Evolutionary conservation across 2,329 filamentous ascomycete species (phyloP).

Genomic region (Tolypocladium sp.): DNA sequence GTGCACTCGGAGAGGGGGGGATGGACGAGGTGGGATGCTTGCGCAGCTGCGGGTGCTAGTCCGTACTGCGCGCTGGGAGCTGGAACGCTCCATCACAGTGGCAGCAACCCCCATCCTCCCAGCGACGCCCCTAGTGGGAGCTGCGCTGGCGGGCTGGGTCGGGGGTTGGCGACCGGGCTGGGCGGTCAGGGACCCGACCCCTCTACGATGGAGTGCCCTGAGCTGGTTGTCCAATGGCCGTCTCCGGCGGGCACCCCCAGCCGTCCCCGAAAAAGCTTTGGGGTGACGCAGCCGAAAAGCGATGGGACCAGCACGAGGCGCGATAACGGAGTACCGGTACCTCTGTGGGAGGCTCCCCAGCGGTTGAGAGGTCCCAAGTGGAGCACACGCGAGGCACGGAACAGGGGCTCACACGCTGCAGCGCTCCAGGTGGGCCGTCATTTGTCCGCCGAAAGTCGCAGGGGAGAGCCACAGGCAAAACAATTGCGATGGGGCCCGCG

Average conservation of each 20-base stretch:
- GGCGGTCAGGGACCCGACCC: neutral
- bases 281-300: conserved; percentile 6
- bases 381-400: too few species aligned
- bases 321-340: neutral
- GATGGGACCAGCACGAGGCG: neutral
- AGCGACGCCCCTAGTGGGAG: neutral
- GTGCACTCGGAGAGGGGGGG: conserved; percentile 4
- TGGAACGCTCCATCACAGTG: neutral
- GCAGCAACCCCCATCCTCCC: neutral
- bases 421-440: neutral
- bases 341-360: neutral
- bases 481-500: neutral
- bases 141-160: neutral
- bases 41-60: neutral
- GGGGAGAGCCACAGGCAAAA: neutral
- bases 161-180: neutral
- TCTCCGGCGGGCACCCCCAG: neutral
- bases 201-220: neutral
- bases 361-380: neutral
- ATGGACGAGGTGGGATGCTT: conserved; percentile 1
- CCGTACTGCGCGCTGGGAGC: neutral
- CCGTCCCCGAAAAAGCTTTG: conserved; percentile 8
- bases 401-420: neutral
- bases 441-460: neutral
- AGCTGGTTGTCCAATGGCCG: neutral